Evolutionary conservation across 495 filamentous ascomycete genomes (phyloP).

Genomic region (Talaromyces proteolyticus): DNA sequence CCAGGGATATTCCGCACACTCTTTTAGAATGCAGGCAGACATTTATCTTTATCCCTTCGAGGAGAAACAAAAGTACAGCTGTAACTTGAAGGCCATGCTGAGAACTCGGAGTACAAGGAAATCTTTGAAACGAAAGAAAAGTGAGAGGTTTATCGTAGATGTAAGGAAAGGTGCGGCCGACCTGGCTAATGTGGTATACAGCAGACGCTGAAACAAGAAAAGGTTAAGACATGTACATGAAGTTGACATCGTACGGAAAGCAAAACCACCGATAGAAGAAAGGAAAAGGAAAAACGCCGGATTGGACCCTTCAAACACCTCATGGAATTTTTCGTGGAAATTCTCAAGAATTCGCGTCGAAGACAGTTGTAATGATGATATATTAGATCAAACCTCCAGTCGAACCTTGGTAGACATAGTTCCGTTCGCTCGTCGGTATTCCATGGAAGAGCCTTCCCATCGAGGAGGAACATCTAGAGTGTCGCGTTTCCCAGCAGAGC

Average conservation of each 20-base stretch:
- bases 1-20: background rate
- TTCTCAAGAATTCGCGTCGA: background rate
- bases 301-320: background rate
- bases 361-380: background rate
- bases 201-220: background rate
- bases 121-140: background rate
- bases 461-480: background rate
- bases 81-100: background rate
- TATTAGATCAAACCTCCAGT: background rate
- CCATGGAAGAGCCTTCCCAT: conserved; percentile 6
- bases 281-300: background rate
- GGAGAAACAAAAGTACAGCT: too few relatives aligned
- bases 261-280: background rate
- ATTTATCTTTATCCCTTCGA: too few relatives aligned
- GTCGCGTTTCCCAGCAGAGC: background rate
- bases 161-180: background rate
- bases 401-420: conserved; percentile 5
- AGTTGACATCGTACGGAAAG: too few relatives aligned
- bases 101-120: background rate
- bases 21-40: background rate
- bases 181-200: background rate
- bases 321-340: background rate
- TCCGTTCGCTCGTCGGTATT: conserved; percentile 8
- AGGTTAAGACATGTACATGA: background rate
- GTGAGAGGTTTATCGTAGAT: background rate